Evolutionary conservation across 2,329 filamentous ascomycete species (phyloP).

Genomic region (Penicillium sp.): DNA sequence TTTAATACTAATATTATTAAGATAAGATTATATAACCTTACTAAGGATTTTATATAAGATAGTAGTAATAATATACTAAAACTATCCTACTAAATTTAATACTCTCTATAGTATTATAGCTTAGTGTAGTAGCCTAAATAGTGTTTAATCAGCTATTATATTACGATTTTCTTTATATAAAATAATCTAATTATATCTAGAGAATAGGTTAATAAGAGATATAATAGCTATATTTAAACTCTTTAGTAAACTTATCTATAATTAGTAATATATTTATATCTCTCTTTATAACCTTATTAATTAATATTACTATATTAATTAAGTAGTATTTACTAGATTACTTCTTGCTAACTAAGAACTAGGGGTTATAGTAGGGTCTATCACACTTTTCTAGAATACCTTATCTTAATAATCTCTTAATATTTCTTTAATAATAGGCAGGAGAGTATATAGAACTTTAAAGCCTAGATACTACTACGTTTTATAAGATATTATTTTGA

Average conservation of each 20-base stretch:
- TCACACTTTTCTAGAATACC: not conserved
- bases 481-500: not conserved
- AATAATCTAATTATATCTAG: not conserved
- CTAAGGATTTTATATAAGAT: too few species aligned
- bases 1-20: too few species aligned
- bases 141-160: not conserved
- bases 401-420: not conserved
- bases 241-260: conserved; percentile 1
- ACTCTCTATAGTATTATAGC: not conserved
- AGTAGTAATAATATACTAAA: not conserved
- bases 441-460: not conserved
- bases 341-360: conserved; percentile 2
- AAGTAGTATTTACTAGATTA: not conserved
- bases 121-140: not conserved
- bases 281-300: not conserved
- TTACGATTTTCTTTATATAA: not conserved
- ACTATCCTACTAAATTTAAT: not conserved
- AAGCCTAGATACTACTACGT: not conserved
- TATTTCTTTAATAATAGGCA: not conserved
- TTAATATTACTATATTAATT: not conserved
- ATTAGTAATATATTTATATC: conserved; percentile 2
- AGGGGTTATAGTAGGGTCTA: not conserved
- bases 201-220: not conserved
- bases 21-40: too few species aligned
- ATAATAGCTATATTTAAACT: not conserved